Percentiles rank a stretch among this genome's conserved stretches.
These are phyloP conservation scores for Scheffersomyces parashehatae DNA, from an alignment of 1,139 yeast species.

Conservation along the genomic window DNA sequence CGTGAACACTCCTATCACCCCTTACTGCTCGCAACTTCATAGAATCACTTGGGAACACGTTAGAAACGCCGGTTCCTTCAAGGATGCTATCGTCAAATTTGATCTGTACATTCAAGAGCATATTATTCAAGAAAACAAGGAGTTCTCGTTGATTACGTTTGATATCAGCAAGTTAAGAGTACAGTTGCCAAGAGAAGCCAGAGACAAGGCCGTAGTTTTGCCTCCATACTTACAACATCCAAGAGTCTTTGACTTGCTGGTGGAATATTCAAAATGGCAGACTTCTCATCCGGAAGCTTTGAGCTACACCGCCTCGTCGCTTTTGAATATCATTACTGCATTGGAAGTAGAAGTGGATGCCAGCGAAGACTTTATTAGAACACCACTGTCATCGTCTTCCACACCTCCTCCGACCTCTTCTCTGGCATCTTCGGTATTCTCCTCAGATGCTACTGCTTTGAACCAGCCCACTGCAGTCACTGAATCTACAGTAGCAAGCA, in stretches of 20 bases:
- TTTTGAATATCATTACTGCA: slow-evolving; percentile 57
- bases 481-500: slow-evolving; percentile 1
- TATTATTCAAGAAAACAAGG: slow-evolving; percentile 43
- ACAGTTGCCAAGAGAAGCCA: slow-evolving; percentile 76
- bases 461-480: slow-evolving; percentile 1
- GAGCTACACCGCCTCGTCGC: slow-evolving; percentile 49
- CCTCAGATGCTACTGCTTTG: slow-evolving; percentile 8
- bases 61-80: slow-evolving; percentile 52
- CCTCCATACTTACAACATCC: slow-evolving; percentile 81
- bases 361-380: slow-evolving; percentile 9
- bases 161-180: slow-evolving; percentile 73
- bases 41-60: slow-evolving; percentile 66
- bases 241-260: slow-evolving; percentile 70
- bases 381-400: slow-evolving; percentile 9
- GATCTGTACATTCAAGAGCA: slow-evolving; percentile 51
- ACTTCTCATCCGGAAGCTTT: slow-evolving; percentile 58
- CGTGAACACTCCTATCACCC: slow-evolving; percentile 65
- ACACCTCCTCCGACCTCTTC: slow-evolving; percentile 8
- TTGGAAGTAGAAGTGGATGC: slow-evolving; percentile 51
- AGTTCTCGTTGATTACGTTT: slow-evolving; percentile 67
- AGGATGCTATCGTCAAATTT: slow-evolving; percentile 58
- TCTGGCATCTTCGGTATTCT: slow-evolving; percentile 6
- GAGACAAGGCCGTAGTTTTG: slow-evolving; percentile 69
- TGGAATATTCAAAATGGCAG: slow-evolving; percentile 75
- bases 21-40: slow-evolving; percentile 55